A percentile compares a stretch with the other conserved stretches of the same genome.
Evolutionary conservation across 1,284 basidiomycete genomes (phyloP).

Genomic region (Ganoderma lingzhi): DNA sequence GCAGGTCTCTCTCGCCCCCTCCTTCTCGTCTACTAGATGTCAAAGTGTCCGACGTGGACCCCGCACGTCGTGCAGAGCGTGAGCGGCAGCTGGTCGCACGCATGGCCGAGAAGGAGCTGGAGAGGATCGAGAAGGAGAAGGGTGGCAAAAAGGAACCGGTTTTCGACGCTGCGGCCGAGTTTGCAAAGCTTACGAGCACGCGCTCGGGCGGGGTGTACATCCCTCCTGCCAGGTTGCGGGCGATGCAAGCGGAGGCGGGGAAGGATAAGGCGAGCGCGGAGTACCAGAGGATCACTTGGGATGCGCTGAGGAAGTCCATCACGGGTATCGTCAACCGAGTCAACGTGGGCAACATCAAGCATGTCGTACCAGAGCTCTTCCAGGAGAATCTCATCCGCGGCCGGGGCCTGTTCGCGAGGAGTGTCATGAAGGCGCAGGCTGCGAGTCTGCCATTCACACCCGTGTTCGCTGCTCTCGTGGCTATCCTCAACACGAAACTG

Average conservation of each 20-base stretch:
- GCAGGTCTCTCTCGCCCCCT: slow-evolving; percentile 69
- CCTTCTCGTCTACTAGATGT: slow-evolving; percentile 49
- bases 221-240: slow-evolving; percentile 91
- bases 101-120: slow-evolving; percentile 77
- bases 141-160: slow-evolving; percentile 51
- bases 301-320: slow-evolving; percentile 96
- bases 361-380: slow-evolving; percentile 94
- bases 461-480: slow-evolving; percentile 93
- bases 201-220: slow-evolving; percentile 97
- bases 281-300: slow-evolving; percentile 97
- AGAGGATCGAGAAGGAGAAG: slow-evolving; percentile 61
- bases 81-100: slow-evolving; percentile 81
- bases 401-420: slow-evolving; percentile 88
- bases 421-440: slow-evolving; percentile 98
- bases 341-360: slow-evolving; percentile 96
- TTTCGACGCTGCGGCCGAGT: slow-evolving; percentile 80
- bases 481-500: slow-evolving; percentile 97
- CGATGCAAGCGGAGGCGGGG: slow-evolving; percentile 88
- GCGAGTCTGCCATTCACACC: slow-evolving; percentile 98
- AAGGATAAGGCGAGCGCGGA: slow-evolving; percentile 91
- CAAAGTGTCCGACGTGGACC: slow-evolving; percentile 79
- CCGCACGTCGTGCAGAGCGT: slow-evolving; percentile 76
- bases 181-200: slow-evolving; percentile 79
- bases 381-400: slow-evolving; percentile 92
- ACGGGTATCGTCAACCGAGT: slow-evolving; percentile 99